Percentiles rank a stretch among this genome's conserved stretches.
Evolutionary conservation across 257 asterid species (phyloP).

Genomic region (Lithospermum erythrorhizon): DNA sequence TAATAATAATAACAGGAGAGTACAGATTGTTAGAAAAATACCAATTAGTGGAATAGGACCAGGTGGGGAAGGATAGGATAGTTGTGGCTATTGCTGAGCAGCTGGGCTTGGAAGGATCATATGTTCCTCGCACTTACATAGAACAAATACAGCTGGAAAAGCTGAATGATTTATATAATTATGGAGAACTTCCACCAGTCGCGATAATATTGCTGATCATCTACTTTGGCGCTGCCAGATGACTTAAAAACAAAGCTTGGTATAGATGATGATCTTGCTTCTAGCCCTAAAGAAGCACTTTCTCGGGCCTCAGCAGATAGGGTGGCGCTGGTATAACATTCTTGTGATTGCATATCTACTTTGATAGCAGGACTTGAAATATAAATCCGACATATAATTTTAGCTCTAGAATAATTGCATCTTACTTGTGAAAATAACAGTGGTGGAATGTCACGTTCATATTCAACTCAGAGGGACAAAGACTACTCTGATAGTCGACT

Average conservation of each 20-base stretch:
- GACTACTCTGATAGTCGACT: slow-evolving; percentile 30
- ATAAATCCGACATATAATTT: too few species aligned
- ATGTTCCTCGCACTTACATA: slow-evolving; percentile 77
- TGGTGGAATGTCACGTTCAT: slow-evolving; percentile 74
- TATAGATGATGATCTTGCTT: slow-evolving; percentile 70
- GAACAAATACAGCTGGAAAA: slow-evolving; percentile 97
- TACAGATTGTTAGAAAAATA: too few species aligned
- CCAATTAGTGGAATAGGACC: too few species aligned
- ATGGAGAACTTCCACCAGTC: slow-evolving; percentile 19
- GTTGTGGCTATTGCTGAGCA: slow-evolving; percentile 59
- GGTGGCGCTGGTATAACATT: slow-evolving; percentile 34
- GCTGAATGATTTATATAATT: slow-evolving; percentile 94
- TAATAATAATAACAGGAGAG: too few species aligned
- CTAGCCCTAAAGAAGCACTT: slow-evolving; percentile 85
- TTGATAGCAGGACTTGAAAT: background rate
- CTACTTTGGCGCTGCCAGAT: slow-evolving; percentile 69
- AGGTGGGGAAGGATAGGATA: slow-evolving; percentile 85
- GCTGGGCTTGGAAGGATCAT: slow-evolving; percentile 85
- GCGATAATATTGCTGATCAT: slow-evolving; percentile 17
- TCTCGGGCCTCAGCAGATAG: slow-evolving; percentile 65
- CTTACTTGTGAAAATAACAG: slow-evolving; percentile 17
- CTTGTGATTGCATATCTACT: slow-evolving; percentile 7
- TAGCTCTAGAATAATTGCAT: background rate
- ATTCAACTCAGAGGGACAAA: slow-evolving; percentile 55
- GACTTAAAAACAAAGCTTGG: slow-evolving; percentile 86